Evolutionary conservation across 768 basidiomycete genomes (phyloP).

Genomic region (Phylloporus sp.): DNA sequence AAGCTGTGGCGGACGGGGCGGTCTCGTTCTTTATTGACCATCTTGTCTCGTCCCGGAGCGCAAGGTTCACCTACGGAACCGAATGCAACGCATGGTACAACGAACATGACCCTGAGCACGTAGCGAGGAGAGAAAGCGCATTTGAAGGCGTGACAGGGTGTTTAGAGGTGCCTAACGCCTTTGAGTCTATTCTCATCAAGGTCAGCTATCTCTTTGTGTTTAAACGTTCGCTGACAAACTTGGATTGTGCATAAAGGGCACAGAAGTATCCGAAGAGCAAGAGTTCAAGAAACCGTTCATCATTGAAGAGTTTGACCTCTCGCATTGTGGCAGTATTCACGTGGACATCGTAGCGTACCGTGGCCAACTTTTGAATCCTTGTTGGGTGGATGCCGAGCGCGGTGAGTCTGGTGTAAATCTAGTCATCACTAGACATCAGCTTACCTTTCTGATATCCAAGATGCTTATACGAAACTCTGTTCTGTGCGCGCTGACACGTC

Average conservation of each 20-base stretch:
- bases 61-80: slow-evolving; percentile 39
- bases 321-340: no score
- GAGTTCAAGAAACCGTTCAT: no score
- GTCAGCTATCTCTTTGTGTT: no score
- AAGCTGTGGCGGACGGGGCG: slow-evolving; percentile 41
- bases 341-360: slow-evolving; percentile 13
- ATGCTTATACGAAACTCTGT: slow-evolving; percentile 7
- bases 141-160: slow-evolving; percentile 26
- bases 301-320: no score
- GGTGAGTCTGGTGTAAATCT: neutral
- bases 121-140: slow-evolving; percentile 22
- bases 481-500: slow-evolving; percentile 10
- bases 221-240: no score
- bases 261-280: slow-evolving; percentile 17
- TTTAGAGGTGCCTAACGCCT: slow-evolving; percentile 30
- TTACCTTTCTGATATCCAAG: no score
- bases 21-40: slow-evolving; percentile 35
- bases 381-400: slow-evolving; percentile 13
- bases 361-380: slow-evolving; percentile 5
- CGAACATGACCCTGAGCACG: slow-evolving; percentile 33
- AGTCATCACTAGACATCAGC: no score
- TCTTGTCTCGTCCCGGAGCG: slow-evolving; percentile 41
- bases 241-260: slow-evolving; percentile 32
- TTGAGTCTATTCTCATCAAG: slow-evolving; percentile 36
- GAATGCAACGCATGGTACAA: slow-evolving; percentile 29